Base-by-base conservation (phyloP, 805 yeast genomes). In the Clavispora fructus region DNA sequence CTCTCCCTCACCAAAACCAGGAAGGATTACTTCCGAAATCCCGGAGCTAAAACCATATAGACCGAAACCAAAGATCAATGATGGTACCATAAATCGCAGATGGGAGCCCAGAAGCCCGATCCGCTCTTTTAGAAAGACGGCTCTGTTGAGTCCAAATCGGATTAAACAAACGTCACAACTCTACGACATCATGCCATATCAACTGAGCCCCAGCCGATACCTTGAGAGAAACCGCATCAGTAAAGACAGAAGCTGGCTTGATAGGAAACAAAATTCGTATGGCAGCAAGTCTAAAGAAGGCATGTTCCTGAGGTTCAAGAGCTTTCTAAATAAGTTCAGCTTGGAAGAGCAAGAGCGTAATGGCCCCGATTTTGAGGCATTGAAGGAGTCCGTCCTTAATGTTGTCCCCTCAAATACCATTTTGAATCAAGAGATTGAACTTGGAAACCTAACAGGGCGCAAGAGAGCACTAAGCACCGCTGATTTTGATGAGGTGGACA, bases 401-500 rank as follows among this genome's bases (percentile, higher is more conserved):
- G 17, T n/a, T 14, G 10, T 31, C 19, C 16, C 35, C 7, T 12
- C 13, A 31, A 2, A 31, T n/a, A 13, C 7, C 14, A 14, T 12
- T 31, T 6, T 7, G 2, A 6, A n/a, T 4, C 13, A 7, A 3
- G 9, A 33, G 12, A 13, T 33, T 17, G 37, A 33, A 6, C 37
- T 33, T 17, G 37, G 16, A 10, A 11, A 33, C 6, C 9, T 33
- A 10, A 10, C 16, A 3, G 25, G 37, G 10, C 37, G 37, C 4
- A 33, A 33, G 37, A 33, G 37, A 17, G 16, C 16, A 9, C 25
- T 33, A 33, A 33, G 37, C 25, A 10, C n/a, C 4, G 32, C 13
- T 17, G 44, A 42, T 7, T 10, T 35, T 9, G 44, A 42, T 25
- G 33, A 35, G 40, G 44, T 42, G 12, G 44, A 42, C 29, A 6